A percentile compares a stretch with the other conserved stretches of the same genome.
These are phyloP conservation scores for Saccharomycopsis amapae DNA, from an alignment of 805 yeast genomes.

Conservation along the genomic window DNA sequence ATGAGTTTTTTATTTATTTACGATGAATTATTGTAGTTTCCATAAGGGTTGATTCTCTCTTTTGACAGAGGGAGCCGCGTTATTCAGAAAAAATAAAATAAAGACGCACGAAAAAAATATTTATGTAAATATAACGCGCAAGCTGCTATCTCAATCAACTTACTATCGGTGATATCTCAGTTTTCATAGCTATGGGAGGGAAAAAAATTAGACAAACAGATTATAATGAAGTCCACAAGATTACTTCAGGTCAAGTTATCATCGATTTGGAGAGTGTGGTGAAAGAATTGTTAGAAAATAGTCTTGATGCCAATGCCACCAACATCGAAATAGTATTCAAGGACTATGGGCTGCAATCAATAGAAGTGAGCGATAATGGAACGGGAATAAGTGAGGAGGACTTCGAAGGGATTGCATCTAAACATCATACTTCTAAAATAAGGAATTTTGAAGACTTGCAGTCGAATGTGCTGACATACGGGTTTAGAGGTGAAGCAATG, in stretches of 20 bases:
- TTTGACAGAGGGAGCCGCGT: no score
- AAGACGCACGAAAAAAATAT: no score
- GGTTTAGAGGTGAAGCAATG: conserved; percentile 79
- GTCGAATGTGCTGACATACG: conserved; percentile 46
- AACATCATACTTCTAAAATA: conserved; percentile 65
- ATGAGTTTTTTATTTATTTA: no score
- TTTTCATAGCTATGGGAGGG: no score
- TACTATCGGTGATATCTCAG: no score
- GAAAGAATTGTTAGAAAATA: conserved; percentile 82
- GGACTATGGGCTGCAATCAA: conserved; percentile 64
- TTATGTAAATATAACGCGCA: no score
- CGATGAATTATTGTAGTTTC: no score
- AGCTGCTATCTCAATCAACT: no score
- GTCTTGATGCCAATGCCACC: conserved; percentile 71
- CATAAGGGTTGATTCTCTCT: no score
- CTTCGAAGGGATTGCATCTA: conserved; percentile 46
- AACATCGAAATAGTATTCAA: conserved; percentile 60
- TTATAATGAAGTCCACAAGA: conserved; percentile 48
- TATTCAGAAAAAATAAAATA: no score
- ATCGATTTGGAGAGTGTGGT: conserved; percentile 68
- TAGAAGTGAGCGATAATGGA: conserved; percentile 68
- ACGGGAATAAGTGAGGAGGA: conserved; percentile 51
- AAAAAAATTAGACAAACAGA: not conserved
- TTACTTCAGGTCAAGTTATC: conserved; percentile 93
- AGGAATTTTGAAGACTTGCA: conserved; percentile 42